These are phyloP conservation scores for Backusella mclennaniae DNA, from an alignment of 192 early-diverging fungal species.

Conservation along the genomic window DNA sequence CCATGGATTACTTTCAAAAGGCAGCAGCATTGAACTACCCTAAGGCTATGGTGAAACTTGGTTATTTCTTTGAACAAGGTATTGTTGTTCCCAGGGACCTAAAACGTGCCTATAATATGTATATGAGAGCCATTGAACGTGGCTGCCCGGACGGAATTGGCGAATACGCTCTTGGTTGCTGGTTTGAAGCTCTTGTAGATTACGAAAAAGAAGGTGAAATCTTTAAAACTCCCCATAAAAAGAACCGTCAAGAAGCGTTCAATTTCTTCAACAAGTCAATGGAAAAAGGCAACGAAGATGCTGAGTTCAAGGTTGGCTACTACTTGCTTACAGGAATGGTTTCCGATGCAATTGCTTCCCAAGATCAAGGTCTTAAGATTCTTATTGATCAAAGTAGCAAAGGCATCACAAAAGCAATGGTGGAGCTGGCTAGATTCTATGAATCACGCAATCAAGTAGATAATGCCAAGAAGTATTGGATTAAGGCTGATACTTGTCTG, in stretches of 20 bases:
- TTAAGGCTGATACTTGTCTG: neutral
- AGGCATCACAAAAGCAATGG: neutral
- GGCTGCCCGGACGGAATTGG: neutral
- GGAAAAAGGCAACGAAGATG: neutral
- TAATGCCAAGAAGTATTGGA: neutral
- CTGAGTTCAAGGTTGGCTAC: neutral
- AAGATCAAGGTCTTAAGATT: neutral
- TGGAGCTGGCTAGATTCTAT: neutral
- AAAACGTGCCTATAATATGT: neutral
- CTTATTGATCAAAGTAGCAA: neutral
- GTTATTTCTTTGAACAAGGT: neutral
- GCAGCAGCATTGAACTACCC: neutral
- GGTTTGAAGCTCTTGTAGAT: neutral
- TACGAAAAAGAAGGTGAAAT: neutral
- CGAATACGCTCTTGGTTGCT: constrained; percentile 11
- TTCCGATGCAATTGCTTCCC: neutral
- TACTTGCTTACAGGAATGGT: neutral
- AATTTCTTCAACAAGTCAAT: neutral
- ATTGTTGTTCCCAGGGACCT: neutral
- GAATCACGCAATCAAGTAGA: neutral
- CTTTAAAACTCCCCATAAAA: neutral
- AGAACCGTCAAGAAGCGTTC: neutral
- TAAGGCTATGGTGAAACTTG: neutral
- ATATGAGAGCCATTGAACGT: neutral
- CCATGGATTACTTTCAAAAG: neutral